These are phyloP conservation scores for Primulina tabacum DNA, from an alignment of 257 asterid genomes.

Conservation along the genomic window DNA sequence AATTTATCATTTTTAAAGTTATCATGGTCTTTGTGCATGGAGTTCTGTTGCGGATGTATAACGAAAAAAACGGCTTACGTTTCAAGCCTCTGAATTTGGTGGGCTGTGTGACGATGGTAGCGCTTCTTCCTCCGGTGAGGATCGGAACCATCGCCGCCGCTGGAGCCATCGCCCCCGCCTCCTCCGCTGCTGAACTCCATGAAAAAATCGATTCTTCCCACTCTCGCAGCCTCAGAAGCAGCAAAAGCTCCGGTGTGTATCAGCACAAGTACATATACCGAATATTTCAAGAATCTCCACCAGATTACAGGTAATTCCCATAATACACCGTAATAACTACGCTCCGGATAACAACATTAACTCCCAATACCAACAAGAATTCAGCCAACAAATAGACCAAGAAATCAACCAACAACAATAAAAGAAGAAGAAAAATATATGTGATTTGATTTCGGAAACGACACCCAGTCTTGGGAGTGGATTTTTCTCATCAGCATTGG, in stretches of 20 bases:
- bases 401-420: not conserved
- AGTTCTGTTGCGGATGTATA: slow-evolving; percentile 18
- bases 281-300: slow-evolving; percentile 26
- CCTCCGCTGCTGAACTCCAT: slow-evolving; percentile 61
- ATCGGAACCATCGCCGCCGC: slow-evolving; percentile 56
- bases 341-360: slow-evolving; percentile 22
- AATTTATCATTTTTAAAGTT: not conserved
- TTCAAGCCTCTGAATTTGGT: slow-evolving; percentile 92
- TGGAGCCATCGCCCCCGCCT: slow-evolving; percentile 36
- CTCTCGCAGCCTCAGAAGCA: not conserved
- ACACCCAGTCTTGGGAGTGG: slow-evolving; percentile 25
- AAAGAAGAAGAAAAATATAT: slow-evolving; percentile 22
- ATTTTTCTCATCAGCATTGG: slow-evolving; percentile 33
- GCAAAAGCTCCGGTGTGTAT: not conserved
- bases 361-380: not conserved
- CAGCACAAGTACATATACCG: slow-evolving; percentile 14
- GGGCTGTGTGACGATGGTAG: slow-evolving; percentile 91
- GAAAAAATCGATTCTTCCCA: not conserved
- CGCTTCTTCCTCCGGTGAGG: slow-evolving; percentile 66
- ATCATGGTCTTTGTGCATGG: slow-evolving; percentile 30
- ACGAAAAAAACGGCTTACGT: slow-evolving; percentile 36
- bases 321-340: slow-evolving; percentile 37
- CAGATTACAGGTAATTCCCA: slow-evolving; percentile 49
- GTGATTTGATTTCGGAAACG: slow-evolving; percentile 36
- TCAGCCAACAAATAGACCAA: not conserved